Percentiles rank a stretch among this genome's conserved stretches.
Conservation (phyloP, 345 rosid species). For the Euphorbia tirucalli region DNA sequence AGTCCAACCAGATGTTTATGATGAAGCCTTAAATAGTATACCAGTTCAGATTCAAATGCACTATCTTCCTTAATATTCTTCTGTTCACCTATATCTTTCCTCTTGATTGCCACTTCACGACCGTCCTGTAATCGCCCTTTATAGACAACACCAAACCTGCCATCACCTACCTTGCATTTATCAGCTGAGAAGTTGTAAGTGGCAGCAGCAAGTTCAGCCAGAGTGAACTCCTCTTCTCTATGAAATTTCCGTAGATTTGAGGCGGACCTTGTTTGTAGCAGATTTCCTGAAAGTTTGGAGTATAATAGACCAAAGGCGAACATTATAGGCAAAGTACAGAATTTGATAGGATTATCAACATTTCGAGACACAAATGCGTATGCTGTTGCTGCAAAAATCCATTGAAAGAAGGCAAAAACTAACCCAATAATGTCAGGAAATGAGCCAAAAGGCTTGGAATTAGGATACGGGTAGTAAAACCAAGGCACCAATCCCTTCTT, state of each 20-base stretch:
- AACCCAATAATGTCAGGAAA: too few species aligned
- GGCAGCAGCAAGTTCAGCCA: conserved; percentile 76
- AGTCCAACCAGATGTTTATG: too few species aligned
- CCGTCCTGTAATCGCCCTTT: conserved; percentile 65
- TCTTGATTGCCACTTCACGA: conserved; percentile 68
- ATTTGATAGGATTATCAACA: conserved; percentile 12
- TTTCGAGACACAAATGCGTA: too few species aligned
- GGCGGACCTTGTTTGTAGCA: background rate
- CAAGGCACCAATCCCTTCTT: too few species aligned
- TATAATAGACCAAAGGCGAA: conserved; percentile 8
- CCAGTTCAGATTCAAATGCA: conserved; percentile 71
- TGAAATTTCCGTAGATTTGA: conserved; percentile 26
- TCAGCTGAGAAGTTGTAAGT: conserved; percentile 65
- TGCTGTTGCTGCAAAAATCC: too few species aligned
- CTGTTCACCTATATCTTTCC: too few species aligned
- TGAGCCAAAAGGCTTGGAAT: too few species aligned
- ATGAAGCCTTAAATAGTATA: conserved; percentile 77
- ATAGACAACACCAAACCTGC: conserved; percentile 77
- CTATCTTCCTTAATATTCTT: conserved; percentile 74
- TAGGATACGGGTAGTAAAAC: too few species aligned
- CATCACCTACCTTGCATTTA: conserved; percentile 71
- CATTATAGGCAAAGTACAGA: conserved; percentile 3
- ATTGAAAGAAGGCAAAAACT: too few species aligned
- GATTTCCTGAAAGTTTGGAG: background rate
- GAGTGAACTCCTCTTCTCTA: too few species aligned